phyloP scores from a whole-genome alignment of 371 early-diverging fungal genomes.

The Mucor saturninus region DNA sequence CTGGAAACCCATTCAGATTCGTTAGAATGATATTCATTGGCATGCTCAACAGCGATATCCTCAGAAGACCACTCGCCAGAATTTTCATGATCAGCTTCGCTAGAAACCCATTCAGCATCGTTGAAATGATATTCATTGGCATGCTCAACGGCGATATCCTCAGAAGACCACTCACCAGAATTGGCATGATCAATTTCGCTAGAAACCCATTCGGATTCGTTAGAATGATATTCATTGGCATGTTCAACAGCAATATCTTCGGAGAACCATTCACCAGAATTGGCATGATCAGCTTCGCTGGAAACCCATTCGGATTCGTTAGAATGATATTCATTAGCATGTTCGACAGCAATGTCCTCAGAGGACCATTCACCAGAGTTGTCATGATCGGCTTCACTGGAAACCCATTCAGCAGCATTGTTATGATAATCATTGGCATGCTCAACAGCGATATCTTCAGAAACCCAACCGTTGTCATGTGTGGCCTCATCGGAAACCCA shows the following conservation, averaged over 20 bases:
- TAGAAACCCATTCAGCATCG: constrained; percentile 10
- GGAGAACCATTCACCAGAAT: constrained; percentile 16
- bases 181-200: background rate
- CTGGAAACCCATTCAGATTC: constrained; percentile 17
- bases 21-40: background rate
- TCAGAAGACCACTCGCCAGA: constrained; percentile 16
- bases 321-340: background rate
- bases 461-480: constrained; percentile 8
- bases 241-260: constrained; percentile 22
- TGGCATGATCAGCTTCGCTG: background rate
- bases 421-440: background rate
- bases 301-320: constrained; percentile 16
- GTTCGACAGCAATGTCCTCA: constrained; percentile 22
- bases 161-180: constrained; percentile 13
- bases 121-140: background rate
- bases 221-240: no score
- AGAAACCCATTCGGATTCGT: constrained; percentile 10
- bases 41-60: constrained; percentile 5
- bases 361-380: constrained; percentile 16
- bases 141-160: constrained; percentile 6
- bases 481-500: background rate
- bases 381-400: constrained; percentile 1
- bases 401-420: constrained; percentile 15
- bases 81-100: background rate
- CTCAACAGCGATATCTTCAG: constrained; percentile 10